Conservation (phyloP, 768 basidiomycete species). For the Guyanaporus albipodus region DNA sequence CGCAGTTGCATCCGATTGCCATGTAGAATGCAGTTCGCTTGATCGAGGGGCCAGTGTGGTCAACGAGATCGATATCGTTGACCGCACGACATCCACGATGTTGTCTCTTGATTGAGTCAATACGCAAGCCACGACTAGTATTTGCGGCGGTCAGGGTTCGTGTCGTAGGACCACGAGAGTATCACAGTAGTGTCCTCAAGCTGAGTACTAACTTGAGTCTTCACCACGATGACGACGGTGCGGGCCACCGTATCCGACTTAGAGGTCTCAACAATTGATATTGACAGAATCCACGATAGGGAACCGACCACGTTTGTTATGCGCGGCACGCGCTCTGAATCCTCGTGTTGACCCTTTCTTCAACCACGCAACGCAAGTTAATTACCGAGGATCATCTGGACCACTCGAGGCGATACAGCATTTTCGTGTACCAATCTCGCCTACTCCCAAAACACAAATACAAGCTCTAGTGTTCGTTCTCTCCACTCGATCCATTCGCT, state of each 20-base stretch:
- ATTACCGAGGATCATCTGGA: conserved; percentile 21
- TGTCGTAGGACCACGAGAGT: no score
- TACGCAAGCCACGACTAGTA: conserved; percentile 4
- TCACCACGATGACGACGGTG: no score
- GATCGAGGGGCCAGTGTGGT: no score
- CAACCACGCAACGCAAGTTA: conserved; percentile 10
- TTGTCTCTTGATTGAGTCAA: conserved; percentile 1
- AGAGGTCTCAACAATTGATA: no score
- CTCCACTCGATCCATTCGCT: not conserved
- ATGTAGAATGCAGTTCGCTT: no score
- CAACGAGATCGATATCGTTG: not conserved
- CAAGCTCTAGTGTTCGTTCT: not conserved
- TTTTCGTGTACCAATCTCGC: not conserved
- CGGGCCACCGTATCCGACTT: no score
- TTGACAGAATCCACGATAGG: conserved; percentile 8
- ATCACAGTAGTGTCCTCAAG: no score
- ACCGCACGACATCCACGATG: conserved; percentile 7
- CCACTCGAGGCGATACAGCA: conserved; percentile 11
- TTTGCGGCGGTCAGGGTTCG: not conserved
- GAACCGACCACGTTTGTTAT: conserved; percentile 13
- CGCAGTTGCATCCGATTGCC: no score
- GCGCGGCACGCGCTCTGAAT: not conserved
- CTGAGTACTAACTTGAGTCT: no score
- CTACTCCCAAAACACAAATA: conserved; percentile 16
- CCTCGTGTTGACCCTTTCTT: conserved; percentile 15